Evolutionary conservation across 257 asterid species (phyloP), one percentile per base, ranked within the genome.

Genomic region (Leptodermis oblonga): DNA sequence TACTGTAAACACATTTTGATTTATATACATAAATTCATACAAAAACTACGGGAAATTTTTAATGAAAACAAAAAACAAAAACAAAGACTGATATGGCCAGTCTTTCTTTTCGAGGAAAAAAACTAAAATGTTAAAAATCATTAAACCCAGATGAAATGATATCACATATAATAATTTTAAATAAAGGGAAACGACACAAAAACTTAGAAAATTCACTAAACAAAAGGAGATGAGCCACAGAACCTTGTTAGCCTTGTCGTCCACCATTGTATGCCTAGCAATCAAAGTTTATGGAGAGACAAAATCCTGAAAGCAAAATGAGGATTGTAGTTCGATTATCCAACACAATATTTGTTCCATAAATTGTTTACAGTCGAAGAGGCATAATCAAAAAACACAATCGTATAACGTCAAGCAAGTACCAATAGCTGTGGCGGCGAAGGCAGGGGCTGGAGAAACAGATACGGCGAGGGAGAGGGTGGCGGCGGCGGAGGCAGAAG

Each of bases 171-270:
- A 59, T 13, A 5, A 17, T 7, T 4, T 12, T 4, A 59, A 59
- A 31, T 7, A 3, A 33, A 15, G 43, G 8, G 22, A 59, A 31
- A 1, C 3, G 17, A 17, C 1, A 37, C 12, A 56, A 56, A 15
- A 55, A 25, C 14, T 55, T 55, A 10, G 26, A 55, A 55, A 25
- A 54, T 1, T 25, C 18, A 56, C 13, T 9, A 1, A 56, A 28
- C 7, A 18, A 0, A 17, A 33, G n/a, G 37, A 31, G 18, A 59
- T 10, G 7, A 56, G 15, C 4, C 14, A 10, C 18, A 20, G 20
- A 28, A 59, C 65, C 65, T 59, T 31, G 26, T 31, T 59, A 59
- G 65, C 42, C 39, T 59, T 59, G n/a, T n/a, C n/a, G 65, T 59
- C 65, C 43, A 31, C 37, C 65, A 59, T 59, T 39, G 2, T 33